phyloP scores from a whole-genome alignment of 2,329 filamentous ascomycete species.

The Neoascochyta sp. region DNA sequence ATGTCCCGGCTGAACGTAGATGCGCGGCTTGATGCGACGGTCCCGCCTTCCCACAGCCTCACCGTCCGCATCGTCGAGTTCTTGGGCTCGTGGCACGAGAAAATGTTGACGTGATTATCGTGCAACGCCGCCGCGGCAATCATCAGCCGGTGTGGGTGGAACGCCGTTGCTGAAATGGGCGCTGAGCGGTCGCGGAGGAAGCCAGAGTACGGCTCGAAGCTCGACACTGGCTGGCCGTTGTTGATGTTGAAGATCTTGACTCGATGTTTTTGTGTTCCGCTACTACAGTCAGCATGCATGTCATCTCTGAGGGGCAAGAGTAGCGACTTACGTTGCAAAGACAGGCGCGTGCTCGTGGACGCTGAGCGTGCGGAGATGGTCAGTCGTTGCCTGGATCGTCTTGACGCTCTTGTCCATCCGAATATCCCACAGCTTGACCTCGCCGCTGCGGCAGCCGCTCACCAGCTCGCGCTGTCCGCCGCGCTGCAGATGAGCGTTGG shows the following conservation, averaged over 20 bases:
- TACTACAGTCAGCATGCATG: slow-evolving; percentile 38
- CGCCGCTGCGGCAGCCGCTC: slow-evolving; percentile 85
- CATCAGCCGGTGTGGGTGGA: slow-evolving; percentile 92
- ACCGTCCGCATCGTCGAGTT: slow-evolving; percentile 25
- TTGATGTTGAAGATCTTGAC: slow-evolving; percentile 88
- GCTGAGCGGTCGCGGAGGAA: slow-evolving; percentile 78
- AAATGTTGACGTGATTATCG: slow-evolving; percentile 87
- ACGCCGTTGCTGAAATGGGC: slow-evolving; percentile 83
- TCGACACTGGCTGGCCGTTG: slow-evolving; percentile 72
- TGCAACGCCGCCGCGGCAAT: slow-evolving; percentile 82
- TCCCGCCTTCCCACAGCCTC: slow-evolving; percentile 32
- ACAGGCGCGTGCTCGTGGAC: slow-evolving; percentile 96
- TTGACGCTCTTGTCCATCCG: slow-evolving; percentile 75
- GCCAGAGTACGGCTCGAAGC: slow-evolving; percentile 83
- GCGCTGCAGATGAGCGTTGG: slow-evolving; percentile 93
- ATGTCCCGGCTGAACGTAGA: too few species aligned
- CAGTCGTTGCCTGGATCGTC: slow-evolving; percentile 68
- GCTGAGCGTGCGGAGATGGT: slow-evolving; percentile 78
- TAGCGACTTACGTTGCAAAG: slow-evolving; percentile 61
- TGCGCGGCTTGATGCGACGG: slow-evolving; percentile 15
- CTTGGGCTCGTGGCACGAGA: slow-evolving; percentile 48
- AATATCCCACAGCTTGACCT: slow-evolving; percentile 94
- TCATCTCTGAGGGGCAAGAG: rapidly evolving
- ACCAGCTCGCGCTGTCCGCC: slow-evolving; percentile 89
- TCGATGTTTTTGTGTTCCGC: slow-evolving; percentile 80